phyloP scores from a whole-genome alignment of 106 monocot genomes.

The Agapanthus africanus region DNA sequence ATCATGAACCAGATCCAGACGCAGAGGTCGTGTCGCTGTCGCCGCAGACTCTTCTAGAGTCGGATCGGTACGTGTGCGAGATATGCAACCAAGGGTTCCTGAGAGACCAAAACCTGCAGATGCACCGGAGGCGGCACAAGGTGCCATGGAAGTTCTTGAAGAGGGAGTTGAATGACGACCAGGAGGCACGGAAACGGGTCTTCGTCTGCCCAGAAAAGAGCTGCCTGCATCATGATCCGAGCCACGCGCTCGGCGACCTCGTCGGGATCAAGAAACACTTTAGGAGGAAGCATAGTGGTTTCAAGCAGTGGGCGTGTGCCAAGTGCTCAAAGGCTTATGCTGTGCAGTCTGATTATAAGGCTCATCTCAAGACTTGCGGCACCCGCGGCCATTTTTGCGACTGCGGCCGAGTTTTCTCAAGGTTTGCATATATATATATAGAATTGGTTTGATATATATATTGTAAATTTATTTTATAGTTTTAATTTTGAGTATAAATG shows the following conservation, averaged over 20 bases:
- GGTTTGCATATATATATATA: constrained; percentile 25
- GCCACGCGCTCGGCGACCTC: constrained; percentile 86
- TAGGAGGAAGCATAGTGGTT: constrained; percentile 72
- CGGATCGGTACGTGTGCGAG: constrained; percentile 93
- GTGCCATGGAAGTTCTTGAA: constrained; percentile 94
- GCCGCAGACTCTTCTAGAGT: constrained; percentile 76
- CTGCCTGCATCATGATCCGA: constrained; percentile 85
- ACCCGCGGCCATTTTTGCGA: constrained; percentile 93
- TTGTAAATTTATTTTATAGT: background rate
- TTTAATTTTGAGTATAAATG: background rate
- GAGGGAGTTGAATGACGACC: constrained; percentile 31
- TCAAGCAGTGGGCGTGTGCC: constrained; percentile 73
- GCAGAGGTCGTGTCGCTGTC: constrained; percentile 90
- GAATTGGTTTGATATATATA: background rate
- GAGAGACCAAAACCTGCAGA: constrained; percentile 94
- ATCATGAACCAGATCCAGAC: constrained; percentile 51
- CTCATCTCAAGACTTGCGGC: constrained; percentile 95
- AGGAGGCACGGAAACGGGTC: constrained; percentile 54
- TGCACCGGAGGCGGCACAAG: constrained; percentile 94
- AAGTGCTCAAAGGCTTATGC: constrained; percentile 80
- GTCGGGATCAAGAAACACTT: constrained; percentile 97
- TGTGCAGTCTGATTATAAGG: constrained; percentile 90
- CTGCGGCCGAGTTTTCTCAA: constrained; percentile 92
- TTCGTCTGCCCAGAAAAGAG: constrained; percentile 91
- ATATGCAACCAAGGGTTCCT: constrained; percentile 96